Percentiles rank a stretch among this genome's conserved stretches.
Evolutionary conservation across 2,329 filamentous ascomycete genomes (phyloP).

Genomic region (Neoascochyta sp.): DNA sequence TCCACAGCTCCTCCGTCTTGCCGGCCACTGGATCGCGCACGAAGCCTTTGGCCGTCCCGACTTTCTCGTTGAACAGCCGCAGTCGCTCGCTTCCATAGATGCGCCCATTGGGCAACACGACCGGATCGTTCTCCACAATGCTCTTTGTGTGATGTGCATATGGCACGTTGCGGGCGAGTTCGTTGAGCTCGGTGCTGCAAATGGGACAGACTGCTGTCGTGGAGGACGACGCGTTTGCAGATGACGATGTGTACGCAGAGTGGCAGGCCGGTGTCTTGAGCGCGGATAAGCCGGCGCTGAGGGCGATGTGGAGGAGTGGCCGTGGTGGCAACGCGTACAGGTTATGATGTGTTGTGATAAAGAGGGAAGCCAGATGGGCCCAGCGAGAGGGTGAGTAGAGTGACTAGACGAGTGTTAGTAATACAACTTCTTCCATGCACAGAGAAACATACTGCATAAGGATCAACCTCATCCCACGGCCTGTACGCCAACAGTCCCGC

Average conservation of each 20-base stretch:
- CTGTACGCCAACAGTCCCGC: constrained; percentile 77
- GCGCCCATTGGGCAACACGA: constrained; percentile 81
- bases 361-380: constrained; percentile 71
- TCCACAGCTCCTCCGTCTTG: constrained; percentile 52
- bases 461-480: constrained; percentile 57
- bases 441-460: constrained; percentile 52
- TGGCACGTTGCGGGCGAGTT: constrained; percentile 80
- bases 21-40: constrained; percentile 71
- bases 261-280: constrained; percentile 96
- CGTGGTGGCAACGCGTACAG: constrained; percentile 78
- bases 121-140: constrained; percentile 80
- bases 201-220: constrained; percentile 82
- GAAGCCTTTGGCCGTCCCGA: constrained; percentile 62
- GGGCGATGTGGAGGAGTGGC: constrained; percentile 83
- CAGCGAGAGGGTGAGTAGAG: constrained; percentile 74
- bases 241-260: constrained; percentile 58
- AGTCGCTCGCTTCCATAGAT: constrained; percentile 77
- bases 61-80: constrained; percentile 72
- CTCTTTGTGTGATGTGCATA: constrained; percentile 96
- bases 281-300: constrained; percentile 86
- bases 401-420: constrained; percentile 46
- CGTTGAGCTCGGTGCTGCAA: constrained; percentile 91
- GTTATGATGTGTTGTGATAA: constrained; percentile 80
- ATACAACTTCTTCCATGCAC: not conserved
- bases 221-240: constrained; percentile 54